Base-by-base conservation (phyloP, 768 basidiomycete genomes). In the Boletales sp. region DNA sequence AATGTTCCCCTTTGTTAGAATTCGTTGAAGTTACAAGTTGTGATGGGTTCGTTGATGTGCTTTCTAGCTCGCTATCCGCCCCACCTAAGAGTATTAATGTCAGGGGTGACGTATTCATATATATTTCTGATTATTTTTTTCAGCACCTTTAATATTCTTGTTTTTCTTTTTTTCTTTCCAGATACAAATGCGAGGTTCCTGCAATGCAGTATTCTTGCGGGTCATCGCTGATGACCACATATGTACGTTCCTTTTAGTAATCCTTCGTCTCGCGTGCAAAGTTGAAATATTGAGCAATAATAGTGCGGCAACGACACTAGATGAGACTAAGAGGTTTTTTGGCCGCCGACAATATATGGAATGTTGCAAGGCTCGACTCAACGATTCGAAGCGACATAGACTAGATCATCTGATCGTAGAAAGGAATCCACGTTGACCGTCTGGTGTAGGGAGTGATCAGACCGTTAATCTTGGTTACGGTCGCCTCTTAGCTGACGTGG, bases 241-340 rank as follows among this genome's bases (percentile, higher is more conserved):
- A 59, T 41, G 57, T 55, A 43, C 45, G 59, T 59, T 17, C 17
- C 12, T 30, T 19, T 19, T 18, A 7, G n/a, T 24, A 24, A 24
- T 24, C 24, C 37, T 36, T 45, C n/a, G 19, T 34, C 19, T 40
- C 7, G 41, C 5, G 5, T 5, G n/a, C n/a, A n/a, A 24, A 24
- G 24, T 3, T 5, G 3, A 5, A 24, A 5, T 24, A 5, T 24
- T 24, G 24, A 24, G 5, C 24, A 24, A 24, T 24, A 24, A n/a
- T 45, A 62, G 59, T 62, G 61, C 36, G 59, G 57, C 2, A 51
- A 57, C 31, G 5, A n/a, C 46, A 41, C 29, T 49, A 47, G 38
- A 34, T 11, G 5, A 12, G 32, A 15, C 19, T 19, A 32, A 24
- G 5, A 5, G 24, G 24, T 30, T 36, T 36, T 37, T 17, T 37